A percentile compares a stretch with the other conserved stretches of the same genome.
Evolutionary conservation across 2,329 filamentous ascomycete species (phyloP).

Genomic region (Myriosclerotinia duriaeana): DNA sequence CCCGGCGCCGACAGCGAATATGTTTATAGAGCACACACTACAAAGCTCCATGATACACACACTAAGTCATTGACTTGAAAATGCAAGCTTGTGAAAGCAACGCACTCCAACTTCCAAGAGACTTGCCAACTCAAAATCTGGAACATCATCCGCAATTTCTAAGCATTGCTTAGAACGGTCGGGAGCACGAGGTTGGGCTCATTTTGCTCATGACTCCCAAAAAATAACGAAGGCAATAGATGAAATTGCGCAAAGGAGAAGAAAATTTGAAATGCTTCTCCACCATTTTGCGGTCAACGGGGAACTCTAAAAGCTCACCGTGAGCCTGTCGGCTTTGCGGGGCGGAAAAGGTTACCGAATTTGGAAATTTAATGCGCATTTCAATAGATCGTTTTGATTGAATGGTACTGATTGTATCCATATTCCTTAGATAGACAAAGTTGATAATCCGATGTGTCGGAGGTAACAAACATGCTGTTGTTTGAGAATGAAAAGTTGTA

Average conservation of each 20-base stretch:
- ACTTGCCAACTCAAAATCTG: constrained; percentile 17
- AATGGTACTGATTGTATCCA: constrained; percentile 2
- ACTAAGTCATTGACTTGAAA: constrained; percentile 2
- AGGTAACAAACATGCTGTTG: constrained; percentile 1
- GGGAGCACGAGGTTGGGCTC: constrained; percentile 8
- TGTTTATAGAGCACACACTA: neutral
- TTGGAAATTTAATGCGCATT: constrained; percentile 16
- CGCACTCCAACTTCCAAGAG: neutral
- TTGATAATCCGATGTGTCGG: neutral
- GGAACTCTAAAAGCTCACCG: constrained; percentile 9
- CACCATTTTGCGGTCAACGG: constrained; percentile 20
- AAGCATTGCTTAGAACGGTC: constrained; percentile 10
- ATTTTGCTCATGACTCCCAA: constrained; percentile 9
- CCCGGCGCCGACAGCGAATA: neutral
- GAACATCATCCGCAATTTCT: constrained; percentile 15
- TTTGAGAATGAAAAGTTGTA: neutral
- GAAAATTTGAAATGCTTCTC: constrained; percentile 10
- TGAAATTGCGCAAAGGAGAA: constrained; percentile 4
- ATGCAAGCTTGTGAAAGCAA: constrained; percentile 1
- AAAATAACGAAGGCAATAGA: neutral
- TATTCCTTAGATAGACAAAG: neutral
- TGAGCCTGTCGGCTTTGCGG: constrained; percentile 10
- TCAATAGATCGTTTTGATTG: neutral
- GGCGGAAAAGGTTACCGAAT: constrained; percentile 10
- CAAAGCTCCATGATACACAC: constrained; percentile 16